Percentiles rank a stretch among this genome's conserved stretches.
These are phyloP conservation scores for Aphelidium insulamus DNA, from an alignment of 371 early-diverging fungal species.

Conservation along the genomic window DNA sequence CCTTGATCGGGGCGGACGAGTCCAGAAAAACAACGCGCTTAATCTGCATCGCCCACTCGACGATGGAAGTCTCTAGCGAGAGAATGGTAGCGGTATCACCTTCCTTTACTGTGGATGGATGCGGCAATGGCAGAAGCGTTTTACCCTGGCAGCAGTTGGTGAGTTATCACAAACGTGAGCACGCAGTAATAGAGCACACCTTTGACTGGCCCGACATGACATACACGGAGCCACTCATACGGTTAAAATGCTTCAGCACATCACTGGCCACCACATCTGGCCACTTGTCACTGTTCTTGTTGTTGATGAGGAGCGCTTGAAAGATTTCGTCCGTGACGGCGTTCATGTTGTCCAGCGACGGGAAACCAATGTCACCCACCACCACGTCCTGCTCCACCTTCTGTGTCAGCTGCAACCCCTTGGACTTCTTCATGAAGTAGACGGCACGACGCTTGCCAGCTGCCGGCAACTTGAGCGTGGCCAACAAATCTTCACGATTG, in stretches of 20 bases:
- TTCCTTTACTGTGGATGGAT: conserved; percentile 11
- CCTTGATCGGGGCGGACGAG: conserved; percentile 23
- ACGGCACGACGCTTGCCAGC: conserved; percentile 20
- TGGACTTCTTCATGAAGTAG: conserved; percentile 19
- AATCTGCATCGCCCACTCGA: conserved; percentile 36
- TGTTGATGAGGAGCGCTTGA: conserved; percentile 23
- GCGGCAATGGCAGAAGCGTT: conserved; percentile 31
- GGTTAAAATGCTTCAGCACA: conserved; percentile 23
- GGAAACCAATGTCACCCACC: conserved; percentile 20
- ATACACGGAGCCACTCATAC: conserved; percentile 25
- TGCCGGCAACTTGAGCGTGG: conserved; percentile 12
- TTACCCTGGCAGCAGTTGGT: conserved; percentile 14
- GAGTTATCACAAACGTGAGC: neutral
- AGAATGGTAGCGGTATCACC: conserved; percentile 17
- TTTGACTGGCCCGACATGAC: conserved; percentile 29
- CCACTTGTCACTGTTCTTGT: conserved; percentile 27
- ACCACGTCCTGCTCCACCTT: conserved; percentile 22
- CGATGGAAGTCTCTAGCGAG: conserved; percentile 28
- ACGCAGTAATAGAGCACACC: conserved; percentile 7
- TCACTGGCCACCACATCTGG: conserved; percentile 33
- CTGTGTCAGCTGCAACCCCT: conserved; percentile 8
- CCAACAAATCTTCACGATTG: conserved; percentile 2
- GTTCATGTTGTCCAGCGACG: conserved; percentile 25
- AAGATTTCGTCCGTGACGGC: conserved; percentile 27
- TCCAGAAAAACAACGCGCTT: conserved; percentile 22